Evolutionary conservation across 2,329 filamentous ascomycete species (phyloP).

Genomic region (Emmonsiellopsis sp.): DNA sequence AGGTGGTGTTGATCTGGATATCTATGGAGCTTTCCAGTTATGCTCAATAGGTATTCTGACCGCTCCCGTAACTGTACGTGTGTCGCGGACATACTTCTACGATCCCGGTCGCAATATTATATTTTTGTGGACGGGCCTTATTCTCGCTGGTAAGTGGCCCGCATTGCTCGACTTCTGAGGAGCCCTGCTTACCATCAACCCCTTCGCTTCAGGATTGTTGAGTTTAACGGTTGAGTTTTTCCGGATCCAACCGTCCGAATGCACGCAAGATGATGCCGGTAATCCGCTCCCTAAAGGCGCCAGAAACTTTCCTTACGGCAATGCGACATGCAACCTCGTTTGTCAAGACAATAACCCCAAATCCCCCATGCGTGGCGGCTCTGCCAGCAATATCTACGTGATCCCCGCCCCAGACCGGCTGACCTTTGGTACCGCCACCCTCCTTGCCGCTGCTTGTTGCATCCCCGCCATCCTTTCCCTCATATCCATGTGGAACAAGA

Average conservation of each 20-base stretch:
- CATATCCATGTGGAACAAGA: constrained; percentile 54
- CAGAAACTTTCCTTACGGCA: constrained; percentile 37
- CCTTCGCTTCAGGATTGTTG: constrained; percentile 38
- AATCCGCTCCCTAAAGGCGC: constrained; percentile 26
- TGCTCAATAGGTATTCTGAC: constrained; percentile 58
- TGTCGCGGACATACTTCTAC: constrained; percentile 56
- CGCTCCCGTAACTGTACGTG: constrained; percentile 51
- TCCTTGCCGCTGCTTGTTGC: constrained; percentile 55
- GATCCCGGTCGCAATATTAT: constrained; percentile 56
- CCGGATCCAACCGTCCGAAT: constrained; percentile 38
- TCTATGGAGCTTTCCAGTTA: constrained; percentile 59
- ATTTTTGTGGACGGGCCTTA: constrained; percentile 54
- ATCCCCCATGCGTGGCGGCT: constrained; percentile 46
- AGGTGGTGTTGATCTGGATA: constrained; percentile 59
- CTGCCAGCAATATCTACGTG: constrained; percentile 53
- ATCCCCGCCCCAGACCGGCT: constrained; percentile 48
- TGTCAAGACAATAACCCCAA: constrained; percentile 42
- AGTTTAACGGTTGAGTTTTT: constrained; percentile 58
- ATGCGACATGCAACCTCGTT: constrained; percentile 36
- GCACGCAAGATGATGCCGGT: constrained; percentile 32
- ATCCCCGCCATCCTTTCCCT: constrained; percentile 55
- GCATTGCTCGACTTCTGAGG: constrained; percentile 1
- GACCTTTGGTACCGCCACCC: constrained; percentile 49
- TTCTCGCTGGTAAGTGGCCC: constrained; percentile 45
- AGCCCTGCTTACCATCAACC: neutral